Evolutionary conservation across 768 basidiomycete species (phyloP).

Genomic region (Crucibulum laeve): DNA sequence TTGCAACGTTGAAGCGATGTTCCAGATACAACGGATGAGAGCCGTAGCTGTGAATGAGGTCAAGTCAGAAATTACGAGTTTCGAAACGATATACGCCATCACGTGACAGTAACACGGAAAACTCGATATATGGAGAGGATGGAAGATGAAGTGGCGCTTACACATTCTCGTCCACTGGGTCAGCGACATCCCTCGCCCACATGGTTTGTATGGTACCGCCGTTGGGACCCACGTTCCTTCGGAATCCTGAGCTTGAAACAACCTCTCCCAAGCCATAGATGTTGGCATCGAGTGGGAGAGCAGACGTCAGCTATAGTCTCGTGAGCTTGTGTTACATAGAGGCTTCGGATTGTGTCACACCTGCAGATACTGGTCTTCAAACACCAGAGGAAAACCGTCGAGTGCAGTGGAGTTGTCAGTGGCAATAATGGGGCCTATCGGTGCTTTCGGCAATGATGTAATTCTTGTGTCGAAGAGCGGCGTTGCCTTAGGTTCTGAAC

Average conservation of each 20-base stretch:
- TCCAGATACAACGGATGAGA: conserved; percentile 70
- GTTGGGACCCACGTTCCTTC: conserved; percentile 50
- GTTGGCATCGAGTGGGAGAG: conserved; percentile 62
- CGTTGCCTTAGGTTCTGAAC: conserved; percentile 44
- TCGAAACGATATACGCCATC: conserved; percentile 2
- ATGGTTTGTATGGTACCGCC: conserved; percentile 63
- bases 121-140: no score
- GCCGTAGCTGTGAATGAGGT: conserved; percentile 48
- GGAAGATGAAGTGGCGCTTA: conserved; percentile 26
- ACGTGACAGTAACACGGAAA: conserved; percentile 6
- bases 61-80: conserved; percentile 2
- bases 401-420: conserved; percentile 51
- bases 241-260: conserved; percentile 63
- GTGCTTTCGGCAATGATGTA: conserved; percentile 54
- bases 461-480: conserved; percentile 72
- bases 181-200: conserved; percentile 61
- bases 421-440: conserved; percentile 50
- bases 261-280: conserved; percentile 80
- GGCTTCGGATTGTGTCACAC: conserved; percentile 19
- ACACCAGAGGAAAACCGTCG: conserved; percentile 65
- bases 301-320: conserved; percentile 48
- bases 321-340: neutral
- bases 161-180: conserved; percentile 67
- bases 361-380: conserved; percentile 80
- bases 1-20: conserved; percentile 55